Evolutionary conservation across 192 early-diverging fungal species (phyloP), one percentile per base, ranked within the genome.

Genomic region (Coemansia sp.): DNA sequence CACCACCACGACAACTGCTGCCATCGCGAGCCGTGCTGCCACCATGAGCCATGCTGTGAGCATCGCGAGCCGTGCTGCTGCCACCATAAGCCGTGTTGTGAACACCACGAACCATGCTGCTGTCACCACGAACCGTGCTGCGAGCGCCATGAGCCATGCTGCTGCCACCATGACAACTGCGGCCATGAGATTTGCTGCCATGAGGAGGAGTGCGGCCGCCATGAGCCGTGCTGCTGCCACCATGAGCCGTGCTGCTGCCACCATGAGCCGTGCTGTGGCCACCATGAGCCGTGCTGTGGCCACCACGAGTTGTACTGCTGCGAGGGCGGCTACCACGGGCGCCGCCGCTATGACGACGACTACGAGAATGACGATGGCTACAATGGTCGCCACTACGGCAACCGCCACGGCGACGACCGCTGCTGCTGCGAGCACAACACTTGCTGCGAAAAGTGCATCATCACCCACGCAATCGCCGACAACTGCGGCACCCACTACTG

Each of bases 401-500:
- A n/a, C n/a, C n/a, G n/a, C n/a, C n/a, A n/a, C n/a, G n/a, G n/a
- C n/a, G n/a, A n/a, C n/a, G n/a, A n/a, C 56, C 63, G 69, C 49
- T 59, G 62, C 62, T 75, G 67, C 72, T 63, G 62, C 58, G 61
- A 72, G 59, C 71, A 67, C 58, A 62, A 74, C 72, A 43, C 55
- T 29, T 71, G 68, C 72, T 74, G 77, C 68, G 72, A 80, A 57
- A 71, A 69, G 55, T 58, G 58, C 58, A 61, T 74, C 3, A 65
- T 74, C 16, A 80, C 78, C 2, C 78, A 80, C 43, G 78, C 78
- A 0, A 28, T 80, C 4, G 78, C 72, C 25, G 78, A 80, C 40
- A 75, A 71, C 66, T 80, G 72, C 46, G 78, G 72, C 59, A 80
- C 78, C 6, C 78, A 80, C 78, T 80, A 80, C 78, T 80, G 78